Conservation (phyloP, 2,329 filamentous ascomycete genomes). For the Colletotrichum sp. region DNA sequence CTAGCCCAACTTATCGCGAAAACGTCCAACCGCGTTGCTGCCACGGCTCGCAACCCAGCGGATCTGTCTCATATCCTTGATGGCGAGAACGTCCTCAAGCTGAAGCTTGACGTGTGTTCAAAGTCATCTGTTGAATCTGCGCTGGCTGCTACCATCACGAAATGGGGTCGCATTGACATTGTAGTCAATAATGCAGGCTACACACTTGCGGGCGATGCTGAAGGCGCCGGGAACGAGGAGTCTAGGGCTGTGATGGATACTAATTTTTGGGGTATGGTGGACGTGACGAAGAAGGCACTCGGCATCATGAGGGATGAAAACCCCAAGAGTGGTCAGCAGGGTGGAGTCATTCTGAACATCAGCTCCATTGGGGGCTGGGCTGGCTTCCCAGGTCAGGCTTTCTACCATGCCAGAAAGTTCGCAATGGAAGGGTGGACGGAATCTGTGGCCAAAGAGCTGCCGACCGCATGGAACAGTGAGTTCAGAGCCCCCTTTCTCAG, state of each 20-base stretch:
- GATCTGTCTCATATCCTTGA: neutral
- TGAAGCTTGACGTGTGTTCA: neutral
- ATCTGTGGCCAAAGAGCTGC: slow-evolving; percentile 46
- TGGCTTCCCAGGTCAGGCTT: slow-evolving; percentile 36
- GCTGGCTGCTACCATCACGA: neutral
- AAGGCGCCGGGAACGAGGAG: neutral
- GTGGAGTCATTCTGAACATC: slow-evolving; percentile 60
- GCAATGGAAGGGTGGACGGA: slow-evolving; percentile 53
- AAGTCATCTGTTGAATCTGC: neutral
- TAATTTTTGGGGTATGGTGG: neutral
- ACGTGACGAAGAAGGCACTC: slow-evolving; percentile 28
- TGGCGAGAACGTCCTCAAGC: neutral
- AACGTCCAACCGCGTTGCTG: neutral
- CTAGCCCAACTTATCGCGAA: neutral
- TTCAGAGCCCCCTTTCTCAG: neutral
- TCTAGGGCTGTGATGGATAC: neutral
- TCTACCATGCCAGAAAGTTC: slow-evolving; percentile 48
- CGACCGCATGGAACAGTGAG: slow-evolving; percentile 45
- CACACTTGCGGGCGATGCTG: neutral
- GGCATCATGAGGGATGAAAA: slow-evolving; percentile 42
- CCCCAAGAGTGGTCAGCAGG: slow-evolving; percentile 30
- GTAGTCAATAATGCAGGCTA: neutral
- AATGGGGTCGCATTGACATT: neutral
- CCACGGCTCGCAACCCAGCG: neutral
- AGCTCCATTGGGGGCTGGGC: slow-evolving; percentile 55